Conservation (phyloP, 1,284 basidiomycete species). For the Melampsora abietis-canadensis region DNA sequence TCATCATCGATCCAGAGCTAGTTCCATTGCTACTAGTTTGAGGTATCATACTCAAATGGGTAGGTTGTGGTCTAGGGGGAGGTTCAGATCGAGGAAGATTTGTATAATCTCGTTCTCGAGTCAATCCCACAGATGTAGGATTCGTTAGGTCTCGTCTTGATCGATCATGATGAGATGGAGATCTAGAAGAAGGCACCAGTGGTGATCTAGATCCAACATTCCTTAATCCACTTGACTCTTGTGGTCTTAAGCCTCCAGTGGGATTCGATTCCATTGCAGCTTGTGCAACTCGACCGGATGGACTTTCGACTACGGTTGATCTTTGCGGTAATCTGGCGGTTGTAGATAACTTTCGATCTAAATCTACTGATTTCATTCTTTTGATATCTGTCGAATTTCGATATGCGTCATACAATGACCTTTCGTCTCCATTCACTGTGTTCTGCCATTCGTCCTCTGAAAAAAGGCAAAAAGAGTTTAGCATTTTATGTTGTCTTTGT, state of each 20-base stretch:
- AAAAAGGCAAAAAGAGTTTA: conserved; percentile 13
- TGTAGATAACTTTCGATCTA: conserved; percentile 90
- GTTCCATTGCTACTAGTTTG: conserved; percentile 19
- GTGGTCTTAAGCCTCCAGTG: conserved; percentile 49
- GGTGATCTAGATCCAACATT: conserved; percentile 54
- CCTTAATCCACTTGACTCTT: conserved; percentile 31
- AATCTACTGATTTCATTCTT: conserved; percentile 82
- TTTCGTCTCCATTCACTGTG: conserved; percentile 41
- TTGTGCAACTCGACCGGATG: conserved; percentile 80
- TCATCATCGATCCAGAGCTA: conserved; percentile 10
- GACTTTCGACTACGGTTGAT: conserved; percentile 92
- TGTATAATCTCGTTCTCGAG: conserved; percentile 21
- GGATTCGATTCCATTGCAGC: conserved; percentile 58
- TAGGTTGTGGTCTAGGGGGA: conserved; percentile 34
- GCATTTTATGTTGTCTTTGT: conserved; percentile 14
- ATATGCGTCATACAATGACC: conserved; percentile 60
- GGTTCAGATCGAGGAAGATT: conserved; percentile 28
- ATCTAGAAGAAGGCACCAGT: conserved; percentile 51
- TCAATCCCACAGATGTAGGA: not conserved
- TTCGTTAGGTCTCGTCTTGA: conserved; percentile 31
- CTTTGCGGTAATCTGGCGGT: conserved; percentile 86
- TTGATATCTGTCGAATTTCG: conserved; percentile 84
- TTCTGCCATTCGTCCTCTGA: conserved; percentile 43
- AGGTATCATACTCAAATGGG: conserved; percentile 38
- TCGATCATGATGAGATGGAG: conserved; percentile 49